Conservation (phyloP, 2,329 filamentous ascomycete species). For the Pseudopithomyces maydicus region DNA sequence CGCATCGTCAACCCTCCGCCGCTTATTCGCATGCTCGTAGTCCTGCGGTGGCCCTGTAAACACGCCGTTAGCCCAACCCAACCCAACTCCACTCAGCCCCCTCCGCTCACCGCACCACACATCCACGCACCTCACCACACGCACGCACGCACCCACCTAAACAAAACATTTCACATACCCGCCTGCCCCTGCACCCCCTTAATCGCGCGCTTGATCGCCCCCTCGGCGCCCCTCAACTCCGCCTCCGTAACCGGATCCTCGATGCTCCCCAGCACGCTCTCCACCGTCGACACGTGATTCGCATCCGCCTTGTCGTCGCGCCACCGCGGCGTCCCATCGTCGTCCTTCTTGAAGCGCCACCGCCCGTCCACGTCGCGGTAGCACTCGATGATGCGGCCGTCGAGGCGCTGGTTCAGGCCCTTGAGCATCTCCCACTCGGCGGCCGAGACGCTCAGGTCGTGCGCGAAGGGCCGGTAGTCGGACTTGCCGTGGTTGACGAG, state of each 20-base stretch:
- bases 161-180: constrained; percentile 13
- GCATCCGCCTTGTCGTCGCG: constrained; percentile 91
- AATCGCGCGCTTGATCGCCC: constrained; percentile 78
- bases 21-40: constrained; percentile 34
- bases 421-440: constrained; percentile 87
- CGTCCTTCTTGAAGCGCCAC: constrained; percentile 73
- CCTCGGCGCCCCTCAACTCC: constrained; percentile 74
- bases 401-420: constrained; percentile 71
- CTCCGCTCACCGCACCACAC: no score
- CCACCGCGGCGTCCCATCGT: constrained; percentile 69
- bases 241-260: constrained; percentile 81
- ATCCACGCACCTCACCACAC: no score
- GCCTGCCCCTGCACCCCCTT: constrained; percentile 60
- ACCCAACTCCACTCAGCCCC: no score
- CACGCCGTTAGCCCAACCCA: no score
- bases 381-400: constrained; percentile 89
- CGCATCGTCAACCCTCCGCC: constrained; percentile 38
- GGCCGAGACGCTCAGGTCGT: constrained; percentile 68
- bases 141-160: no score
- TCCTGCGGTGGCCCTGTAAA: constrained; percentile 38
- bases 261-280: constrained; percentile 89
- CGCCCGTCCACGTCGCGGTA: constrained; percentile 74
- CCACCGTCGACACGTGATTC: constrained; percentile 84
- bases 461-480: constrained; percentile 68
- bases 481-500: constrained; percentile 70